Base-by-base conservation (phyloP, 2,329 filamentous ascomycete genomes). In the Colletotrichum brevisporum region DNA sequence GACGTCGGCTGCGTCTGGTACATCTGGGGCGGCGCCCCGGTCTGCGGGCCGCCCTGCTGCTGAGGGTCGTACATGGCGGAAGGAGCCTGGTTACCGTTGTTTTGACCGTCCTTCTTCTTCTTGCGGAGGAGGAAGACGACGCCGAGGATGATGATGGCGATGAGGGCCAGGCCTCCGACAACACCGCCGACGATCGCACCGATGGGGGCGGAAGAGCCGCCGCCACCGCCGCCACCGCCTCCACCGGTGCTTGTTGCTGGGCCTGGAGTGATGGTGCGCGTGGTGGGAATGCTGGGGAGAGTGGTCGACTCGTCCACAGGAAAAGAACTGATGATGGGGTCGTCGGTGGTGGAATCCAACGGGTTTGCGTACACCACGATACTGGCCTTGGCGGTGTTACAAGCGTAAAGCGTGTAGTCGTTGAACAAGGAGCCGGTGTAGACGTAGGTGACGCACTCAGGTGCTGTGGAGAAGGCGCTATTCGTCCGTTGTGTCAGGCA, bases 111-210 rank as follows among this genome's bases (percentile, higher is more conserved):
- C 48, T 75, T 74, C 51, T 70, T 74, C 47, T 71, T 74, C 54
- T 73, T 71, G 39, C 77, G 78, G 43, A 76, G 56, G n/a, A 81
- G 39, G 57, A 76, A 73, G 62, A 78, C 75, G 67, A 73, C 72
- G 48, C 70, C 76, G n/a, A 76, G 52, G 58, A 59, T 67, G 64
- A 79, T 71, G 6, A 79, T 67, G 16, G 64, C 77, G 26, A 80
- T 53, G n/a, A 73, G 74, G 31, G 31, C 63, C 5, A 82, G 69
- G 48, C 80, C 80, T n/a, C 79, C 80, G 3, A 82, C 77, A 10
- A 80, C 79, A 51, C 78, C 79, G 31, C 80, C 80, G 2, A 81
- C 80, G 47, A 82, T 82, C 63, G 79, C 74, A 6, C 80, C 80
- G 16, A 78, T 70, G 3, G 76, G 77, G 1, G 74, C 75, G 10